A percentile compares a stretch with the other conserved stretches of the same genome.
phyloP scores from a whole-genome alignment of 2,329 filamentous ascomycete genomes.

The Lachnellula arida region DNA sequence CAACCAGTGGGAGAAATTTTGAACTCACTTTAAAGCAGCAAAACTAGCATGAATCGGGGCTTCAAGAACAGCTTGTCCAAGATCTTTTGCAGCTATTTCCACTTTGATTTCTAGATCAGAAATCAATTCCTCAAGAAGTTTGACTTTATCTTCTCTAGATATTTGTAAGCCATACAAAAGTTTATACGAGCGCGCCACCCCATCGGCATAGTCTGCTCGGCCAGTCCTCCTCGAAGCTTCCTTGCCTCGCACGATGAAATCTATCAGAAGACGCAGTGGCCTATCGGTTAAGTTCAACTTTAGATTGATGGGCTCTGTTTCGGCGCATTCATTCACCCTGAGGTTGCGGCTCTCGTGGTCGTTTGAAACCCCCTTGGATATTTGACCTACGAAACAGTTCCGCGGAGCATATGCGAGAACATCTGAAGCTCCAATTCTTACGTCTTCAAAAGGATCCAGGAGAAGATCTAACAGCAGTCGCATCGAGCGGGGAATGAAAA shows the following conservation, averaged over 20 bases:
- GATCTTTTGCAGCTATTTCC: constrained; percentile 54
- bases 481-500: constrained; percentile 46
- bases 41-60: constrained; percentile 67
- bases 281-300: background rate
- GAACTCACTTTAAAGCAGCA: constrained; percentile 56
- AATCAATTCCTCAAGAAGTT: constrained; percentile 54
- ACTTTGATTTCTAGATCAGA: constrained; percentile 61
- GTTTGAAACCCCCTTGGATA: background rate
- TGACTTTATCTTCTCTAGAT: constrained; percentile 38
- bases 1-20: background rate
- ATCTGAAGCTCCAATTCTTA: constrained; percentile 56
- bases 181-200: constrained; percentile 72
- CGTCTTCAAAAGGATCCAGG: constrained; percentile 89
- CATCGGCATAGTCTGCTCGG: constrained; percentile 88
- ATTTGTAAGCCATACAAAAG: constrained; percentile 58
- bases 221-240: constrained; percentile 63
- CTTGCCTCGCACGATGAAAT: constrained; percentile 50
- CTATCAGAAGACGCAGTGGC: constrained; percentile 34
- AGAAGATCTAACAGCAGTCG: constrained; percentile 72
- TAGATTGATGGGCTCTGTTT: background rate
- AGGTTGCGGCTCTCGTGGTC: background rate
- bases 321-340: no score
- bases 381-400: constrained; percentile 18
- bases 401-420: constrained; percentile 48
- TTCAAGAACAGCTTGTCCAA: constrained; percentile 61